Evolutionary conservation across 2,329 filamentous ascomycete genomes (phyloP), one percentile per base, ranked within the genome.

Genomic region (Stemphylium vesicarium): DNA sequence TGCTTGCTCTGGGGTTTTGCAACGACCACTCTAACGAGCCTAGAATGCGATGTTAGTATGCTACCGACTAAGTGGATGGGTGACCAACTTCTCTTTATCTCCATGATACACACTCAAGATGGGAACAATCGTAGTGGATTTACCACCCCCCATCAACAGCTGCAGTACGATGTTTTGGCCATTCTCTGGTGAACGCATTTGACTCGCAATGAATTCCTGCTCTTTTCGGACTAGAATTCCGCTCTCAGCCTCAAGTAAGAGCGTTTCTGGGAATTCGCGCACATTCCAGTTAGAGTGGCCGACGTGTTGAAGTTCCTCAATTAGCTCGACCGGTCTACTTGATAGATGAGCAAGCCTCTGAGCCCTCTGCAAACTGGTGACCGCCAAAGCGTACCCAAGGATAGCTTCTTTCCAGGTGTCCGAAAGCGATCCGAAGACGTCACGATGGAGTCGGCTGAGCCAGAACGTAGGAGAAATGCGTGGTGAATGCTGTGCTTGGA

Each of bases 241-340:
- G 31, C 80, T 85, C 48, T 91, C 88, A 0, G 88, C 76, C 66
- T 91, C 88, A 0, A 91, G 55, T 0, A 92, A 72, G 0, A 91
- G 74, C 55, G 79, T 85, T 18, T 91, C 88, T 0, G 88, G 86
- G 33, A 78, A 73, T 0, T 82, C 56, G 0, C 65, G 9, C 0
- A 82, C 80, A 5, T 80, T 62, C 85, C 87, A 90, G 9, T 82
- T 83, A 1, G 64, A 60, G 56, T 87, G 85, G 0, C 86, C 87
- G 0, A 59, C 13, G 50, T 86, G 87, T 0, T 56, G 45, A 0
- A 81, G 56, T 53, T 83, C 72, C 48, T 70, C 63, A 1, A 55
- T 37, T 3, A 75, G 55, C 4, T 73, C 71, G 0, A 57, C 16
- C 3, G 63, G 57, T 11, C 64, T 61, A 2, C 38, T 32, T 0